These are phyloP conservation scores for Lippia alba DNA, from an alignment of 305 asterid genomes.

Conservation along the genomic window DNA sequence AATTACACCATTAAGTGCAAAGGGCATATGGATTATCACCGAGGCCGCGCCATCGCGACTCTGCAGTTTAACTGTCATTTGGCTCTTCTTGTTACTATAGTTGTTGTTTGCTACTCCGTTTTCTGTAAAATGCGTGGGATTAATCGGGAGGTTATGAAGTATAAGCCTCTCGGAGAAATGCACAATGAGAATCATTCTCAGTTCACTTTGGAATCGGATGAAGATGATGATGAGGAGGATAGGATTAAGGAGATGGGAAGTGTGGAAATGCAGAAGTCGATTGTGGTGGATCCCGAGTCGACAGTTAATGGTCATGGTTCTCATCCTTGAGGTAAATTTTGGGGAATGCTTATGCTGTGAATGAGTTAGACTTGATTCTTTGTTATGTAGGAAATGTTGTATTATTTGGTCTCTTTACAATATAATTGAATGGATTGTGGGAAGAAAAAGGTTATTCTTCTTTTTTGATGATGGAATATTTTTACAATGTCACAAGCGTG, in stretches of 20 bases:
- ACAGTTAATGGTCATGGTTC: slow-evolving; percentile 62
- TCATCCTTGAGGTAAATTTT: slow-evolving; percentile 53
- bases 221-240: slow-evolving; percentile 57
- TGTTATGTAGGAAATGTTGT: slow-evolving; percentile 33
- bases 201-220: slow-evolving; percentile 81
- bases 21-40: slow-evolving; percentile 87
- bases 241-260: slow-evolving; percentile 57
- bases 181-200: slow-evolving; percentile 48
- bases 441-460: background rate
- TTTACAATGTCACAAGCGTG: background rate
- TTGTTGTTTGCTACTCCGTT: slow-evolving; percentile 53
- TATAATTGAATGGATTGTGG: slow-evolving; percentile 4
- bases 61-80: slow-evolving; percentile 90
- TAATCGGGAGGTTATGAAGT: slow-evolving; percentile 48
- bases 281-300: slow-evolving; percentile 42
- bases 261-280: slow-evolving; percentile 68
- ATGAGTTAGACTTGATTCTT: slow-evolving; percentile 35
- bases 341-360: background rate
- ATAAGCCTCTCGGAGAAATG: slow-evolving; percentile 74
- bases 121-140: slow-evolving; percentile 62
- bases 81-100: slow-evolving; percentile 68
- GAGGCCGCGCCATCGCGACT: slow-evolving; percentile 88
- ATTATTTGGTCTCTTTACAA: slow-evolving; percentile 32
- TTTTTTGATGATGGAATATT: slow-evolving; percentile 1
- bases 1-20: slow-evolving; percentile 84